Evolutionary conservation across 495 filamentous ascomycete genomes (phyloP).

Genomic region (Aspergillus cavernicola): DNA sequence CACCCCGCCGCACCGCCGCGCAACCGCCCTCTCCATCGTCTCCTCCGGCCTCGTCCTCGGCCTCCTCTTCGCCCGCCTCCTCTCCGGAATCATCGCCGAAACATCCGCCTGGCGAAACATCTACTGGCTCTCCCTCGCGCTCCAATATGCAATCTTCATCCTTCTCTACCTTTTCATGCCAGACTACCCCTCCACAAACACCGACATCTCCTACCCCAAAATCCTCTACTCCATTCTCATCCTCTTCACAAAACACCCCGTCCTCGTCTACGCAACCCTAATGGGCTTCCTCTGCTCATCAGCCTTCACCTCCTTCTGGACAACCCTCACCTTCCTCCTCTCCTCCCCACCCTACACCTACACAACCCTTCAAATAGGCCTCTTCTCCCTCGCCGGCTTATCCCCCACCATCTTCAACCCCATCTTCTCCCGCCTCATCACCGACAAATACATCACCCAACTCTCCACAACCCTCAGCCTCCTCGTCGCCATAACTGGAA

Average conservation of each 20-base stretch:
- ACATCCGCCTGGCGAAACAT: conserved; percentile 70
- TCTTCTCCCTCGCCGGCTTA: conserved; percentile 77
- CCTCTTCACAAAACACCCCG: conserved; percentile 59
- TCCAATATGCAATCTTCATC: conserved; percentile 65
- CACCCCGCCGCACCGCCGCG: conserved; percentile 56
- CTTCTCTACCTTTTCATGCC: conserved; percentile 73
- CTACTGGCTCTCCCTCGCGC: conserved; percentile 74
- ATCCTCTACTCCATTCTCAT: conserved; percentile 61
- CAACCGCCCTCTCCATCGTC: conserved; percentile 57
- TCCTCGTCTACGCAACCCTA: conserved; percentile 64
- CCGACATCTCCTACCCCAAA: conserved; percentile 52
- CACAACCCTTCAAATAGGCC: conserved; percentile 61
- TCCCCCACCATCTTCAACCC: conserved; percentile 63
- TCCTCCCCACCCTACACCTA: conserved; percentile 66
- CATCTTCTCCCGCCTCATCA: conserved; percentile 64
- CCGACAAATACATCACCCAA: conserved; percentile 63
- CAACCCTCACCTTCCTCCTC: conserved; percentile 77
- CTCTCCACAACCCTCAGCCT: conserved; percentile 64
- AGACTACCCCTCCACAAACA: conserved; percentile 75
- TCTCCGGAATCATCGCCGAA: conserved; percentile 71
- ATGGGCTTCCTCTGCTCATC: conserved; percentile 52
- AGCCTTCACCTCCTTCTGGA: conserved; percentile 74
- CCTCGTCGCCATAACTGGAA: conserved; percentile 53
- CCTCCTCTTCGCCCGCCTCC: conserved; percentile 70
- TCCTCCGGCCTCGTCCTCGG: conserved; percentile 75